Conservation (phyloP, 805 yeast species). For the Lipomyces mesembrius region DNA sequence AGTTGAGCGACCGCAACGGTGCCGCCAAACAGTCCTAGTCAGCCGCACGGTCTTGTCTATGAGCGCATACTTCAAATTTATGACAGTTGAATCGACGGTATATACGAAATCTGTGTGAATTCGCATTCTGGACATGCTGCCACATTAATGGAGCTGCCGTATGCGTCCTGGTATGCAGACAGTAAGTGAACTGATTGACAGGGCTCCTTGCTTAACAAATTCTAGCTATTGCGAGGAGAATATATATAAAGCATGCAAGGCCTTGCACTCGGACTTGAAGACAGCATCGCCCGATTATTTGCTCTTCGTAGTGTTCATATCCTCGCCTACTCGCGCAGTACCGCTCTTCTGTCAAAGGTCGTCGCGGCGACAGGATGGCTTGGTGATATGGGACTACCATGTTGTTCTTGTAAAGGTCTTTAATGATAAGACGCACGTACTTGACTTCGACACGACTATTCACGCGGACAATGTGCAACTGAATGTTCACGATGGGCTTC, state of each 20-base stretch:
- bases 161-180: slow-evolving; percentile 5
- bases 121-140: neutral
- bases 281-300: neutral
- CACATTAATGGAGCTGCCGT: slow-evolving; percentile 12
- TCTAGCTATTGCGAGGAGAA: slow-evolving; percentile 34
- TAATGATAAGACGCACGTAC: neutral
- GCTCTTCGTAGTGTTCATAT: slow-evolving; percentile 20
- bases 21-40: no score
- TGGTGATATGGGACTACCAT: slow-evolving; percentile 32
- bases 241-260: slow-evolving; percentile 22
- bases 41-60: no score
- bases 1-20: no score
- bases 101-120: no score
- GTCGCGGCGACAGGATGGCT: slow-evolving; percentile 2
- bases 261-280: neutral
- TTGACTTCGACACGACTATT: slow-evolving; percentile 22
- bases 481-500: neutral
- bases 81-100: no score
- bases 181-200: neutral
- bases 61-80: no score
- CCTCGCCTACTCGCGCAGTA: slow-evolving; percentile 7
- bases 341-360: slow-evolving; percentile 18
- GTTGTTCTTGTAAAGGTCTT: slow-evolving; percentile 11
- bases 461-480: neutral
- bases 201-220: neutral